Base-by-base conservation (phyloP, 176 grass and related monocot species). In the Avena insularis region DNA sequence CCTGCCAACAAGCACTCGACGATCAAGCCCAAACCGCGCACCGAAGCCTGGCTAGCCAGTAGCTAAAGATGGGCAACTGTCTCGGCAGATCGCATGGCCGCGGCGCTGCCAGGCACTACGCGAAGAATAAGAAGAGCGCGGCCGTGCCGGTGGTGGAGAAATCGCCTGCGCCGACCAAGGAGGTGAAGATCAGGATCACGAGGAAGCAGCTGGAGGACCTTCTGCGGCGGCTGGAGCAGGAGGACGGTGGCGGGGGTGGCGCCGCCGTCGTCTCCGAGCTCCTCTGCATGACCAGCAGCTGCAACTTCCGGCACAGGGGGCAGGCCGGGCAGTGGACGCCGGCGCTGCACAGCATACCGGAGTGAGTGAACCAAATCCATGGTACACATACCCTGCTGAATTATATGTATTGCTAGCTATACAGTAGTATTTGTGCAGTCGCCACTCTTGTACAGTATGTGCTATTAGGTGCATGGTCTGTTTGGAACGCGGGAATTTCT, bases 191-290 rank as follows among this genome's bases (percentile, higher is more conserved):
- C 81, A 93, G 88, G 87, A 93, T 96, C 74, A 86, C 85, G 0
- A 90, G 75, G 85, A 96, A 93, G 87, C 87, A 96, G 69, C 85
- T 96, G 82, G 73, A 87, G 13, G 89, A 92, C 38, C 77, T 96
- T 7, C 85, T 96, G 35, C 81, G 62, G 55, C 72, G 83, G 60
- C 81, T 84, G 4, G 85, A 93, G 31, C 78, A 33, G 51, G 85
- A 61, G 12, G 79, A 76, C 6, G 43, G 27, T 2, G 70, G 2
- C 21, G 27, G 29, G 2, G 86, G 27, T 9, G 73, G 83, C 82
- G 93, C 79, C 35, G 40, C 12, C 69, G 87, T 79, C 16, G 5
- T 92, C 25, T 88, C 86, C 16, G 90, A 89, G 87, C 90, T 96
- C 2, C 71, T 93, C 29, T 71, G 83, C 73, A 82, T 87, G 84